Percentiles rank a stretch among this genome's conserved stretches.
These are phyloP conservation scores for Magnaporthiopsis poae DNA, from an alignment of 2,329 filamentous ascomycete species.

Conservation along the genomic window DNA sequence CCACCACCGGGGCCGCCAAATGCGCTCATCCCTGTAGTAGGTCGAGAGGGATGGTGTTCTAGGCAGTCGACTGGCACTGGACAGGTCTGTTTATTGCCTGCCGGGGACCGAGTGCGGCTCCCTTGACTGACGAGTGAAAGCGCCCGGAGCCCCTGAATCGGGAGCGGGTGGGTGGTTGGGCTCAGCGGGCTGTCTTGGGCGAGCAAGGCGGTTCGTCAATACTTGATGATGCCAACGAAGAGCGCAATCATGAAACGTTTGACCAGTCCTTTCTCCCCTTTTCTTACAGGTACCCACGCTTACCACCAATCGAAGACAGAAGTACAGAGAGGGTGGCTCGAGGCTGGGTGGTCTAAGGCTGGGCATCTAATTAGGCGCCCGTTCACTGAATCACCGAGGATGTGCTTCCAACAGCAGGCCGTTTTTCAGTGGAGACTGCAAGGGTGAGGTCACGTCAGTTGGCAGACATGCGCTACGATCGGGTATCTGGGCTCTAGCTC, in stretches of 20 bases:
- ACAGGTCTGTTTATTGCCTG: too few species aligned
- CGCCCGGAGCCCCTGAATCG: too few species aligned
- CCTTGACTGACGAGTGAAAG: too few species aligned
- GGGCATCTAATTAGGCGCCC: not conserved
- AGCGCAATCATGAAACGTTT: too few species aligned
- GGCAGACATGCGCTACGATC: not conserved
- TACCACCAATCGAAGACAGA: not conserved
- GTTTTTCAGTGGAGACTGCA: not conserved
- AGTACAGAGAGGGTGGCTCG: not conserved
- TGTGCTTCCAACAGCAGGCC: not conserved
- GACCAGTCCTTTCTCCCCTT: too few species aligned
- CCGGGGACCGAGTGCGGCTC: too few species aligned
- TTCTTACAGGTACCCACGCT: too few species aligned
- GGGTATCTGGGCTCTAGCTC: not conserved
- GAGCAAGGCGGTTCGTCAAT: too few species aligned
- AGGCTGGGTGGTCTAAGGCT: not conserved
- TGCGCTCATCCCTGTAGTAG: constrained; percentile 16
- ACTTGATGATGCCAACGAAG: too few species aligned
- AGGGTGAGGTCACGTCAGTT: not conserved
- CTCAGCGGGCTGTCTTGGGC: too few species aligned
- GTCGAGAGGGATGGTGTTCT: not conserved
- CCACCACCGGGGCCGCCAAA: constrained; percentile 19
- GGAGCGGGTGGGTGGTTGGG: too few species aligned
- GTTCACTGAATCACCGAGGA: not conserved
- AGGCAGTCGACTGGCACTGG: too few species aligned